Evolutionary conservation across 1,139 yeast genomes (phyloP).

Genomic region (Barnettozyma hawaiiensis): DNA sequence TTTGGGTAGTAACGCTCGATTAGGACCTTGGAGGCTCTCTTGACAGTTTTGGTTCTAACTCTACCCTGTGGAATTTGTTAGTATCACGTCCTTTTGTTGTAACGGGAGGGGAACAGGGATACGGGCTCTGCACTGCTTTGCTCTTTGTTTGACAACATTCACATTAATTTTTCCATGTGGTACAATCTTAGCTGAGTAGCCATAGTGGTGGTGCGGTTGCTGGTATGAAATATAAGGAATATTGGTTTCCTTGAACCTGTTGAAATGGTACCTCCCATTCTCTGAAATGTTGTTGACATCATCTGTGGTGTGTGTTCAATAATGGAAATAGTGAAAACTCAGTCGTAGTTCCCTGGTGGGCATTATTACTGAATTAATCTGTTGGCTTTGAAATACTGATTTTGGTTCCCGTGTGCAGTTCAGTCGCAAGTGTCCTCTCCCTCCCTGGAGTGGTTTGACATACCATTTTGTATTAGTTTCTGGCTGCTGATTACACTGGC

Average conservation of each 20-base stretch:
- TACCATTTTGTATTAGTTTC: conserved; percentile 15
- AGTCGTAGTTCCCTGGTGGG: background rate
- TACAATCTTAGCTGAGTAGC: no score
- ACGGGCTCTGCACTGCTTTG: no score
- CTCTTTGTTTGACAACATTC: no score
- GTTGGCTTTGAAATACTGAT: background rate
- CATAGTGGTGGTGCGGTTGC: no score
- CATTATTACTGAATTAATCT: background rate
- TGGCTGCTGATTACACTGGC: conserved; percentile 5
- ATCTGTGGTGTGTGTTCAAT: no score
- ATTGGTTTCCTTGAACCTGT: background rate
- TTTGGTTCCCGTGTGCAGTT: background rate
- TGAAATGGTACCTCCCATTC: no score
- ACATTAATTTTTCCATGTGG: no score
- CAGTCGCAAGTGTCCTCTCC: background rate
- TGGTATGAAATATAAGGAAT: no score
- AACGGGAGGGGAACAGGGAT: no score
- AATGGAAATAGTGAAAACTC: background rate
- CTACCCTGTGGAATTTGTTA: conserved; percentile 58
- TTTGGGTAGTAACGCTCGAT: conserved; percentile 99
- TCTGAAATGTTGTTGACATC: background rate
- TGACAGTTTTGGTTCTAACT: conserved; percentile 99
- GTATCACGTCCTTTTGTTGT: background rate
- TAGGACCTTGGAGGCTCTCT: conserved; percentile 99
- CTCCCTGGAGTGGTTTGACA: conserved; percentile 2